phyloP scores from a whole-genome alignment of 495 filamentous ascomycete genomes.

The Hypoxylon intermedium region DNA sequence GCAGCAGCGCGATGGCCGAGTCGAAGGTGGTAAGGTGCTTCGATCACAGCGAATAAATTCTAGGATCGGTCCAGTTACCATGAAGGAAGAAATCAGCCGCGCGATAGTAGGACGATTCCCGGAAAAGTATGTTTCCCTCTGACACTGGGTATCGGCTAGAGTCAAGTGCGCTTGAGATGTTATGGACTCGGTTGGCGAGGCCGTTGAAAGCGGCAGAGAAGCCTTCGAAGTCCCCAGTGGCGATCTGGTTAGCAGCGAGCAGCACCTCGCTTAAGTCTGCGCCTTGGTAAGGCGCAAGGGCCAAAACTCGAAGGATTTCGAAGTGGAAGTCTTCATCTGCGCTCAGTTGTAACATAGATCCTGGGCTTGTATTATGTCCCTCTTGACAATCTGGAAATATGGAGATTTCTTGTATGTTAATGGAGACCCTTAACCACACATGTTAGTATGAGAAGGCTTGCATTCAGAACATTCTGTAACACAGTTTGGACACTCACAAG shows the following conservation, averaged over 20 bases:
- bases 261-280: slow-evolving; percentile 51
- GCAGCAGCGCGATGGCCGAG: slow-evolving; percentile 55
- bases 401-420: not conserved
- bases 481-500: slow-evolving; percentile 10
- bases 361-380: slow-evolving; percentile 14
- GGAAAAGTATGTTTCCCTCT: slow-evolving; percentile 46
- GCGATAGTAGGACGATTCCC: slow-evolving; percentile 53
- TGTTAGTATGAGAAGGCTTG: too few species aligned
- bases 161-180: slow-evolving; percentile 11
- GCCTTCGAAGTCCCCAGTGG: slow-evolving; percentile 46
- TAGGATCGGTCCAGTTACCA: slow-evolving; percentile 45
- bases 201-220: slow-evolving; percentile 43
- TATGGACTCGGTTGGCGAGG: slow-evolving; percentile 40
- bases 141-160: slow-evolving; percentile 37
- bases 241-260: slow-evolving; percentile 43
- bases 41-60: slow-evolving; percentile 63
- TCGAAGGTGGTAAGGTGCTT: slow-evolving; percentile 73
- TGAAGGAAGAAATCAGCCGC: slow-evolving; percentile 54
- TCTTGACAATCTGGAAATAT: too few species aligned
- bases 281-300: slow-evolving; percentile 39
- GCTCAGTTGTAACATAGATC: slow-evolving; percentile 32
- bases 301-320: slow-evolving; percentile 44
- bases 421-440: not conserved
- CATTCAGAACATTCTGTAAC: not conserved
- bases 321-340: slow-evolving; percentile 45